Percentiles rank a stretch among this genome's conserved stretches.
Evolutionary conservation across 352 stramenopile genomes (phyloP).

Genomic region (Phytophthora pinifolia): DNA sequence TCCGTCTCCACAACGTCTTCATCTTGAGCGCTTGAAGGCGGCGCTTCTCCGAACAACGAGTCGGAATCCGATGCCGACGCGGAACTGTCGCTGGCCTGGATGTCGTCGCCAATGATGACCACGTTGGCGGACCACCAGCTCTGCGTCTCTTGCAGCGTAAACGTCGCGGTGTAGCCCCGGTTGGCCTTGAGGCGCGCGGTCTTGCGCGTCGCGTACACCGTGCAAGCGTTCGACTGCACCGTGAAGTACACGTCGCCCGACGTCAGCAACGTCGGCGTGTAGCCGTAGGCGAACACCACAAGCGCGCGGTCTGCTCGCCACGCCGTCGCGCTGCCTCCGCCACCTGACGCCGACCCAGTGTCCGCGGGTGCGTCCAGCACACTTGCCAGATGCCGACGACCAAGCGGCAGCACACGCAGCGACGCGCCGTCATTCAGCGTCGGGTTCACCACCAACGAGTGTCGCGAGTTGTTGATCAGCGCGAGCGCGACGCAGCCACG

Average conservation of each 20-base stretch:
- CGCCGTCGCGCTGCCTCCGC: slow-evolving; percentile 23
- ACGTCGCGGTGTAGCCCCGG: slow-evolving; percentile 79
- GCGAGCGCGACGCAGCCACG: slow-evolving; percentile 74
- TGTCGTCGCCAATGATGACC: slow-evolving; percentile 79
- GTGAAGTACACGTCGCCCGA: slow-evolving; percentile 85
- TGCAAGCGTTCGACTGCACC: slow-evolving; percentile 82
- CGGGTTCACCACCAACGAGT: slow-evolving; percentile 69
- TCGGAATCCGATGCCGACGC: slow-evolving; percentile 15
- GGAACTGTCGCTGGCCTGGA: slow-evolving; percentile 44
- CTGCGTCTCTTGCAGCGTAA: slow-evolving; percentile 81
- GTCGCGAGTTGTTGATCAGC: slow-evolving; percentile 78
- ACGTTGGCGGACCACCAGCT: slow-evolving; percentile 82
- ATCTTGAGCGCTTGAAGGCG: slow-evolving; percentile 3
- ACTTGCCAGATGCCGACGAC: slow-evolving; percentile 52
- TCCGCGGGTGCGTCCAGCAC: slow-evolving; percentile 32
- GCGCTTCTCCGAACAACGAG: slow-evolving; percentile 33
- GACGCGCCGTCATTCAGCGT: slow-evolving; percentile 77
- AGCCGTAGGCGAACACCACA: slow-evolving; percentile 83
- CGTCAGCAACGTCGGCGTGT: slow-evolving; percentile 82
- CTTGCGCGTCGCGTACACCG: slow-evolving; percentile 79
- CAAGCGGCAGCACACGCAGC: slow-evolving; percentile 63
- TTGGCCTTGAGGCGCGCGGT: slow-evolving; percentile 73
- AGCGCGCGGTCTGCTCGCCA: slow-evolving; percentile 71
- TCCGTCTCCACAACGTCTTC: not conserved
- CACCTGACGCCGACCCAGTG: slow-evolving; percentile 5